Conservation (phyloP, 352 stramenopile species). For the Pythium monospermum region DNA sequence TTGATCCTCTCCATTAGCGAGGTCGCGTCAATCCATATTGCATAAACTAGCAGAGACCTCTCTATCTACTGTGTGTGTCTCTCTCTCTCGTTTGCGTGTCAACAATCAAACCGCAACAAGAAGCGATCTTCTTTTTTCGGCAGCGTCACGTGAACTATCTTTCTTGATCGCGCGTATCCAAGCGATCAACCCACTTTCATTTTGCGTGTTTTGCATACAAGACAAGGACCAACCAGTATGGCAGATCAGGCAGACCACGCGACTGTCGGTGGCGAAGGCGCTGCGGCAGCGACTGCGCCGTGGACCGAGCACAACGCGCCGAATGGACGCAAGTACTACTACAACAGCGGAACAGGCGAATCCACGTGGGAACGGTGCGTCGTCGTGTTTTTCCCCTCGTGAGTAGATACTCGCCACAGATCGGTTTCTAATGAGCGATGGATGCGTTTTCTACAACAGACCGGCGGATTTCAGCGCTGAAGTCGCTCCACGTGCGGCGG, state of each 20-base stretch:
- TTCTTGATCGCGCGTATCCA: no score
- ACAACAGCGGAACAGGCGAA: slow-evolving; percentile 88
- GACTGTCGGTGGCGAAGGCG: slow-evolving; percentile 26
- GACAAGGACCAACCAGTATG: no score
- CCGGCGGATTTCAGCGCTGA: slow-evolving; percentile 39
- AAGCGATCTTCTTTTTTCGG: no score
- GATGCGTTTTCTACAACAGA: slow-evolving; percentile 16
- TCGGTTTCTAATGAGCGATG: not conserved
- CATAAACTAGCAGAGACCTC: no score
- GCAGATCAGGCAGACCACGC: slow-evolving; percentile 68
- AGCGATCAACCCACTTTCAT: no score
- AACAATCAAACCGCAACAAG: no score
- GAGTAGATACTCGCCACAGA: not conserved
- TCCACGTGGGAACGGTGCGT: slow-evolving; percentile 86
- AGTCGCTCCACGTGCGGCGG: slow-evolving; percentile 10
- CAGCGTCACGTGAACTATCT: no score
- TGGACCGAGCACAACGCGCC: slow-evolving; percentile 90
- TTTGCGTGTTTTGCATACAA: no score
- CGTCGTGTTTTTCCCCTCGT: not conserved
- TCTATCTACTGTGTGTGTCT: no score
- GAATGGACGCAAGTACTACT: slow-evolving; percentile 91
- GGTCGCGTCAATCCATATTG: no score
- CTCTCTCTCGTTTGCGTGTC: no score
- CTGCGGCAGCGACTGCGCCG: slow-evolving; percentile 33
- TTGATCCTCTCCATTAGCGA: no score